Conservation (phyloP, 1,139 yeast genomes). For the Chernovozyma aurita region DNA sequence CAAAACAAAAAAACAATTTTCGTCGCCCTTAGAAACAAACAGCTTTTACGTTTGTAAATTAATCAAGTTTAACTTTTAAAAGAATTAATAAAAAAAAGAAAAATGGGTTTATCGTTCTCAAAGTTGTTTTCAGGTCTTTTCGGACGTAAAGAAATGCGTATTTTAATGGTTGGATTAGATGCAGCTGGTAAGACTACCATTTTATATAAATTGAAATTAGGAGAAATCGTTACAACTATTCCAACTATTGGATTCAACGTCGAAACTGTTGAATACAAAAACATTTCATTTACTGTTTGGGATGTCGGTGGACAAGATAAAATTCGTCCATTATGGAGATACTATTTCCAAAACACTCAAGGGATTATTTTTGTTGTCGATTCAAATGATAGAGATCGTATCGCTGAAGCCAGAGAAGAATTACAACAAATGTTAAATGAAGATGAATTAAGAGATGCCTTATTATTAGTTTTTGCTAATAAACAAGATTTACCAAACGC, state of each 20-base stretch:
- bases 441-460: slow-evolving; percentile 40
- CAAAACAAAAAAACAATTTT: slow-evolving; percentile 1
- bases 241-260: slow-evolving; percentile 42
- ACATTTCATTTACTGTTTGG: slow-evolving; percentile 40
- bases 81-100: slow-evolving; percentile 1
- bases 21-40: slow-evolving; percentile 3
- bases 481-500: slow-evolving; percentile 43
- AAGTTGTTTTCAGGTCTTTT: slow-evolving; percentile 33
- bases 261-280: slow-evolving; percentile 40
- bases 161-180: slow-evolving; percentile 41
- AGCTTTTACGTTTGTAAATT: neutral
- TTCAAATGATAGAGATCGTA: slow-evolving; percentile 42
- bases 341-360: slow-evolving; percentile 41
- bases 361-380: slow-evolving; percentile 40
- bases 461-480: slow-evolving; percentile 38
- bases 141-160: slow-evolving; percentile 42
- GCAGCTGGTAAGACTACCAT: slow-evolving; percentile 44
- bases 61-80: neutral
- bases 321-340: slow-evolving; percentile 42
- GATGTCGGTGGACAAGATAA: slow-evolving; percentile 45
- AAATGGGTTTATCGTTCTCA: slow-evolving; percentile 35
- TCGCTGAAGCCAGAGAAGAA: slow-evolving; percentile 42
- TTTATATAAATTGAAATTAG: slow-evolving; percentile 38
- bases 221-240: slow-evolving; percentile 39
- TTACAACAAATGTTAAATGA: slow-evolving; percentile 42